phyloP scores from a whole-genome alignment of 1,139 yeast genomes.

The Diutina rugosa region DNA sequence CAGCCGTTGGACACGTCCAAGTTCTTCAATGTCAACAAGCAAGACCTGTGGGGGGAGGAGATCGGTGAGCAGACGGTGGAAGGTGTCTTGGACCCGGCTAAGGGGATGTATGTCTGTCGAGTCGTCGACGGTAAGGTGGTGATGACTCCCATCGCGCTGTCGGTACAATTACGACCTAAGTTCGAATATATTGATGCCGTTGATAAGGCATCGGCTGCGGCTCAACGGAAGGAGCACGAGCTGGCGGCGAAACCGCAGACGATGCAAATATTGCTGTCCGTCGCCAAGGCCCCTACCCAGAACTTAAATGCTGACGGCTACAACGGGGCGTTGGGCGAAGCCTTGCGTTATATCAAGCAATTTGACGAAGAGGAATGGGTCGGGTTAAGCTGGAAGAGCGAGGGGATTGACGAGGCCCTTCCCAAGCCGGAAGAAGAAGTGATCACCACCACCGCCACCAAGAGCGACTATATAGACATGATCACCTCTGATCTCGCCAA shows the following conservation, averaged over 20 bases:
- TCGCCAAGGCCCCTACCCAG: not conserved
- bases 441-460: not conserved
- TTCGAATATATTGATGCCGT: not conserved
- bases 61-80: conserved; percentile 1
- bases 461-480: not conserved
- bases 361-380: conserved; percentile 1
- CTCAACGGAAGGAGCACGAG: not conserved
- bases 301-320: conserved; percentile 1
- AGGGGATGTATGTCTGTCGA: not conserved
- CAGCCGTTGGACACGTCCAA: not conserved
- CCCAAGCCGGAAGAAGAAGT: not conserved
- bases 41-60: not conserved
- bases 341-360: not conserved
- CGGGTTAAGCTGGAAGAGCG: not conserved
- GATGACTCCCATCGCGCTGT: not conserved
- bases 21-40: conserved; percentile 1
- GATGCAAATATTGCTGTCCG: not conserved
- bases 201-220: not conserved
- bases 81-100: not conserved
- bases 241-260: not conserved
- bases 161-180: not conserved
- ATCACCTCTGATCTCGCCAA: not conserved
- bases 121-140: not conserved
- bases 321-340: conserved; percentile 2
- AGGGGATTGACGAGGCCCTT: not conserved